Evolutionary conservation across 1,284 basidiomycete species (phyloP).

Genomic region (Tausonia pullulans): DNA sequence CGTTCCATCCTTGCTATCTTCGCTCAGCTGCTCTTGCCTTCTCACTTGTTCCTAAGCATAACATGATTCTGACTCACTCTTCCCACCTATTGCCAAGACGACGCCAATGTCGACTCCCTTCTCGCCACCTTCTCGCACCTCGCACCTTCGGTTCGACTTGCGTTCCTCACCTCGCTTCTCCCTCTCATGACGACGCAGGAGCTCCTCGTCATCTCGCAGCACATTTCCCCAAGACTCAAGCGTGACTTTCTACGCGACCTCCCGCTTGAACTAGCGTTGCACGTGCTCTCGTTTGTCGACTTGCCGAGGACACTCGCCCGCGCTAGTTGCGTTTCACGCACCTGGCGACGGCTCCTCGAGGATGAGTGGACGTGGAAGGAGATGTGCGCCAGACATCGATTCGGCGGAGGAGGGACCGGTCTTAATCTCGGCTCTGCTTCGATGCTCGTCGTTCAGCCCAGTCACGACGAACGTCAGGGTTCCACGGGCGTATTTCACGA

Average conservation of each 20-base stretch:
- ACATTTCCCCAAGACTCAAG: slow-evolving; percentile 67
- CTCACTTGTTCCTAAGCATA: too few species aligned
- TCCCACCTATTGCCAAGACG: slow-evolving; percentile 9
- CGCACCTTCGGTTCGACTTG: slow-evolving; percentile 42
- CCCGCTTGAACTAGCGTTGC: slow-evolving; percentile 71
- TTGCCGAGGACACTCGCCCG: slow-evolving; percentile 64
- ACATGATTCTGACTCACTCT: too few species aligned
- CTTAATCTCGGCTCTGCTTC: too few species aligned
- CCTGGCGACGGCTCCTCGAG: slow-evolving; percentile 64
- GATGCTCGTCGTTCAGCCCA: too few species aligned
- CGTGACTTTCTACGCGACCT: slow-evolving; percentile 75
- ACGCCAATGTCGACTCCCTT: not conserved
- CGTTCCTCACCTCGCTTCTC: slow-evolving; percentile 53
- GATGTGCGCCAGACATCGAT: slow-evolving; percentile 57
- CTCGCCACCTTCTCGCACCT: slow-evolving; percentile 32
- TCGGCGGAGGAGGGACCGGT: slow-evolving; percentile 23
- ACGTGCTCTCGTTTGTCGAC: slow-evolving; percentile 71
- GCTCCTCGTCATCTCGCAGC: slow-evolving; percentile 61
- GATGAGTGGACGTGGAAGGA: slow-evolving; percentile 78
- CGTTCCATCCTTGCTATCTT: too few species aligned
- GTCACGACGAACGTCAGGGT: too few species aligned
- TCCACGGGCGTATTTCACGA: too few species aligned
- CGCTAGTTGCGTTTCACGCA: slow-evolving; percentile 59
- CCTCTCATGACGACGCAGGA: slow-evolving; percentile 58
- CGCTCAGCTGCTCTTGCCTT: too few species aligned